These are phyloP conservation scores for Kalmusia sp. DNA, from an alignment of 2,329 filamentous ascomycete species.

Conservation along the genomic window DNA sequence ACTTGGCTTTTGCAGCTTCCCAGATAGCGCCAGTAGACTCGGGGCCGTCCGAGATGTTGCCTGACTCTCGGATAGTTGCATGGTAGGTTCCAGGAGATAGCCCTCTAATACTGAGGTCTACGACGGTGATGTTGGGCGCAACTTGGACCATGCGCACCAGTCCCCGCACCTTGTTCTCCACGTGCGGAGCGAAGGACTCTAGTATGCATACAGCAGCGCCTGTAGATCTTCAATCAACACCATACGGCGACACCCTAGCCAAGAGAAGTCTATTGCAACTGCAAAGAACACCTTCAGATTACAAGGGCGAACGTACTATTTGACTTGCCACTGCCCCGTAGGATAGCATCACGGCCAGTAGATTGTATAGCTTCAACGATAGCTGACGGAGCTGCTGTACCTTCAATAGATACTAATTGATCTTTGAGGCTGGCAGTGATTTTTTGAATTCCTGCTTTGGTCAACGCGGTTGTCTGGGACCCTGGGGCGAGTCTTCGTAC, in stretches of 20 bases:
- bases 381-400: conserved; percentile 87
- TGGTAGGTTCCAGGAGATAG: conserved; percentile 81
- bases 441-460: conserved; percentile 73
- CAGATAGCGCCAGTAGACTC: conserved; percentile 84
- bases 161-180: conserved; percentile 76
- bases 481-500: conserved; percentile 48
- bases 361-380: conserved; percentile 89
- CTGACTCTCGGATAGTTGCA: conserved; percentile 83
- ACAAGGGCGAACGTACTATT: conserved; percentile 69
- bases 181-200: conserved; percentile 74
- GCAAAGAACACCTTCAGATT: neutral
- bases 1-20: conserved; percentile 60
- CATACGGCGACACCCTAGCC: conserved; percentile 10
- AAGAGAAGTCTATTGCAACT: conserved; percentile 20
- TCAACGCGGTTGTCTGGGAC: conserved; percentile 9
- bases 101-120: conserved; percentile 87
- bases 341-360: conserved; percentile 91
- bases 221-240: conserved; percentile 34
- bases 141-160: conserved; percentile 95
- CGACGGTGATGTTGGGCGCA: conserved; percentile 75
- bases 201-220: conserved; percentile 93
- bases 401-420: conserved; percentile 84
- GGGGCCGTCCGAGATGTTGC: conserved; percentile 86
- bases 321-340: conserved; percentile 84
- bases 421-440: conserved; percentile 83